phyloP scores from a whole-genome alignment of 129 eudicot species.

The Arctium lappa region DNA sequence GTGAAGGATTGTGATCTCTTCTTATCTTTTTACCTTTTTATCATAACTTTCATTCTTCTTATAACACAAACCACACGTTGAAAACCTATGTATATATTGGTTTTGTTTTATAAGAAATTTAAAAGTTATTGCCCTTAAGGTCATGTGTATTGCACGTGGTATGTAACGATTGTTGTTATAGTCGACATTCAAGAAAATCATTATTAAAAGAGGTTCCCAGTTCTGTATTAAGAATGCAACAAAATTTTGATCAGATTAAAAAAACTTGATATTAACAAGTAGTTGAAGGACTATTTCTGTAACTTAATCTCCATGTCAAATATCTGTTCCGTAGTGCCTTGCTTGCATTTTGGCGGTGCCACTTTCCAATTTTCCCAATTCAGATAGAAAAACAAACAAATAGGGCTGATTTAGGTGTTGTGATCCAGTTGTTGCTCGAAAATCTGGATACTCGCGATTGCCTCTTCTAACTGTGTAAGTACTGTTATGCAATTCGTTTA shows the following conservation, averaged over 20 bases:
- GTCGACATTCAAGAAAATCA: not conserved
- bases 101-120: no score
- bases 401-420: not conserved
- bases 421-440: not conserved
- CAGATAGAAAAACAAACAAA: not conserved
- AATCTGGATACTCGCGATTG: not conserved
- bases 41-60: no score
- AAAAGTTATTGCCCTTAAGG: not conserved
- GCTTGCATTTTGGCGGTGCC: slow-evolving; percentile 21
- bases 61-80: no score
- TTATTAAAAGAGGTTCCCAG: not conserved
- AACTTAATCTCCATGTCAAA: not conserved
- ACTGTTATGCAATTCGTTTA: slow-evolving; percentile 2
- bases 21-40: no score
- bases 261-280: not conserved
- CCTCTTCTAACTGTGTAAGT: slow-evolving; percentile 10
- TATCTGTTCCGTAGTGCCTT: not conserved
- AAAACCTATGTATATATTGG: no score
- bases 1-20: no score
- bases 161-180: not conserved
- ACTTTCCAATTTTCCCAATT: not conserved
- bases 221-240: not conserved
- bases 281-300: not conserved
- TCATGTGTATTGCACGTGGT: not conserved
- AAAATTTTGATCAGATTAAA: not conserved